Percentiles rank a stretch among this genome's conserved stretches.
Evolutionary conservation across 495 filamentous ascomycete genomes (phyloP).

Genomic region (Penicillium soppii): DNA sequence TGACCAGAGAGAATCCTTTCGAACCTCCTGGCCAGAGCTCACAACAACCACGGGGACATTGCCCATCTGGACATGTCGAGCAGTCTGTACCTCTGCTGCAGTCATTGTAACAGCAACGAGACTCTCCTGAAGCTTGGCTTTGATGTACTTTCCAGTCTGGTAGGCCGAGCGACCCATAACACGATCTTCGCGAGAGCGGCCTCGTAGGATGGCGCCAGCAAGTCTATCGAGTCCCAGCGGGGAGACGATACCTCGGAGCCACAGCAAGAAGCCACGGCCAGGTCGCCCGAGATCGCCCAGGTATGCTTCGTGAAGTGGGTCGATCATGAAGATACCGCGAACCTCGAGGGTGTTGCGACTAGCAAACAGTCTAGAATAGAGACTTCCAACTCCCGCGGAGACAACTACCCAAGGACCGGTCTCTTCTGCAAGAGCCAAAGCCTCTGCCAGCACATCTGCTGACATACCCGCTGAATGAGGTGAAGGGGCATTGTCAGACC

Average conservation of each 20-base stretch:
- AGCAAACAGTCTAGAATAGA: slow-evolving; percentile 88
- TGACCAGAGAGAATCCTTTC: slow-evolving; percentile 67
- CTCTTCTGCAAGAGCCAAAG: slow-evolving; percentile 76
- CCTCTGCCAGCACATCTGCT: slow-evolving; percentile 80
- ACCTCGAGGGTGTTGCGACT: slow-evolving; percentile 71
- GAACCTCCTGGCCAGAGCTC: slow-evolving; percentile 67
- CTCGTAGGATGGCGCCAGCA: slow-evolving; percentile 72
- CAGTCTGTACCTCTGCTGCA: slow-evolving; percentile 73
- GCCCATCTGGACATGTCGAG: slow-evolving; percentile 71
- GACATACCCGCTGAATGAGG: slow-evolving; percentile 90
- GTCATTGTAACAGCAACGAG: slow-evolving; percentile 81
- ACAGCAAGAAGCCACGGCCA: slow-evolving; percentile 74
- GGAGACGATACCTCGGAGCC: slow-evolving; percentile 79
- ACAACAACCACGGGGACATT: slow-evolving; percentile 76
- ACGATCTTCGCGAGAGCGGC: slow-evolving; percentile 78
- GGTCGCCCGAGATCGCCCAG: slow-evolving; percentile 64
- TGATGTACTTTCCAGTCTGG: slow-evolving; percentile 77
- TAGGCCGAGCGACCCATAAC: slow-evolving; percentile 75
- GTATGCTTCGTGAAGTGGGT: slow-evolving; percentile 83
- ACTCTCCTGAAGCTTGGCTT: slow-evolving; percentile 89
- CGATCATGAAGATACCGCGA: slow-evolving; percentile 78
- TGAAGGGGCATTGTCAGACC: slow-evolving; percentile 91
- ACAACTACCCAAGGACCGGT: slow-evolving; percentile 78
- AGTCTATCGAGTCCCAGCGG: slow-evolving; percentile 83
- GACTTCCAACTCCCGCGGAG: slow-evolving; percentile 73